Base-by-base conservation (phyloP, 179 eudicot genomes). In the Carnegiea gigantea region DNA sequence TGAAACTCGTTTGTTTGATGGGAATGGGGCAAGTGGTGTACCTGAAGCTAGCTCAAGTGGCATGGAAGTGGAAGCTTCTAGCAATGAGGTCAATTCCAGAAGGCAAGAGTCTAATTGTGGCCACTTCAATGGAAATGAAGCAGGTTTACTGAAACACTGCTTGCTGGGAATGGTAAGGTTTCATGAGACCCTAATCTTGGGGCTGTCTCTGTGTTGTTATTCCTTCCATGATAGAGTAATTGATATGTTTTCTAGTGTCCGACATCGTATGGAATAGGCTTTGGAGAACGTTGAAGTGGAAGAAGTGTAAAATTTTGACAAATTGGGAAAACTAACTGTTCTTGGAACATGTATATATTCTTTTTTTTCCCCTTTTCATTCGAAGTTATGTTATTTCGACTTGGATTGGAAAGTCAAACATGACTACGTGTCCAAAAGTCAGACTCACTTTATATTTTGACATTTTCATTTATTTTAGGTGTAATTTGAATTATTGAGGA, bases 141-240 rank as follows among this genome's bases (percentile, higher is more conserved):
- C 84, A 51, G 85, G 82, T 86, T 83, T 84, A 62, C 72, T 80
- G 38, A 89, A 79, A 84, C 86, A 85, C 81, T 90, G 98, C 92
- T 88, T 97, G 85, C 80, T 97, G 82, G 88, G 88, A 86, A 82
- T 89, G 99, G 99, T 97, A 93, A 83, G 90, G 38, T 71, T 82
- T 71, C 38, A 64, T 77, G 77, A 18, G 30, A 46, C 51, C 62
- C 75, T 73, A 49, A 70, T 48, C 20, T 46, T 68, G 11, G 11
- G 49, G 18, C 44, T 36, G 26, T 9, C 46, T 53, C 36, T 62
- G 36, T 57, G 70, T 82, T 7, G 57, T 28, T 81, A 43, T 38
- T 53, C 11, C 14, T 9, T 28, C 65, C 17, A 65, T 68, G 28
- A 20, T 65, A 38, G 48, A 6, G 49, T 13, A 14, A 43, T 36